Percentiles rank a stretch among this genome's conserved stretches.
Evolutionary conservation across 768 basidiomycete species (phyloP).

Genomic region (Suillus plorans): DNA sequence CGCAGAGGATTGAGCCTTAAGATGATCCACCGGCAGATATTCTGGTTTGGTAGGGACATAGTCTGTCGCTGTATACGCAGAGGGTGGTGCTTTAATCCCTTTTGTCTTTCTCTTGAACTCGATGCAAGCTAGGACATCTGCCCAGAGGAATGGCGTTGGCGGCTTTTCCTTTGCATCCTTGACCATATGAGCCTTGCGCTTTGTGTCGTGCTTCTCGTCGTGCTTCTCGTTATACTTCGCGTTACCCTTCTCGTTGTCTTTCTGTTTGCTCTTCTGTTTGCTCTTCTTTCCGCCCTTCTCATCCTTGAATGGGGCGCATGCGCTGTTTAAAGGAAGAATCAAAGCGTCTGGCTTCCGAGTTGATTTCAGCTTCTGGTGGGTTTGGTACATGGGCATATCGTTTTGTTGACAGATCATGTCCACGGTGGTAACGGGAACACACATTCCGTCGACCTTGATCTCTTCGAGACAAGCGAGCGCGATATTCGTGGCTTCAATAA

Average conservation of each 20-base stretch:
- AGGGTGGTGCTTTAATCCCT: neutral
- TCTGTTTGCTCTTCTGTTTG: too few species aligned
- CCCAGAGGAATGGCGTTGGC: too few species aligned
- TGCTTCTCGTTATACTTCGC: too few species aligned
- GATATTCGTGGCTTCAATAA: neutral
- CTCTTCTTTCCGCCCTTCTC: neutral
- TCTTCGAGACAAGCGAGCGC: conserved; percentile 1
- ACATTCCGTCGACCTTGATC: neutral
- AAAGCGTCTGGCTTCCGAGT: neutral
- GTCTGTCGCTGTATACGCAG: neutral
- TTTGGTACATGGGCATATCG: neutral
- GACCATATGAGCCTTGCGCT: neutral
- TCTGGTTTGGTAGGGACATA: neutral
- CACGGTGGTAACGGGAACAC: neutral
- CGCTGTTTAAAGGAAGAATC: neutral
- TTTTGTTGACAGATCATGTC: neutral
- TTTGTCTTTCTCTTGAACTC: neutral
- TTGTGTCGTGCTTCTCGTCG: too few species aligned
- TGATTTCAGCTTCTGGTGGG: neutral
- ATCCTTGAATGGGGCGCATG: neutral
- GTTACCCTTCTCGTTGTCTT: too few species aligned
- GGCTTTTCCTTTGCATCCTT: neutral
- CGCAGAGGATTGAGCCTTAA: neutral
- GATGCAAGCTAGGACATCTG: neutral
- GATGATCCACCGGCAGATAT: neutral